These are phyloP conservation scores for Plasmodium billcollinsi DNA, from an alignment of 169 alveolate species.

Conservation along the genomic window DNA sequence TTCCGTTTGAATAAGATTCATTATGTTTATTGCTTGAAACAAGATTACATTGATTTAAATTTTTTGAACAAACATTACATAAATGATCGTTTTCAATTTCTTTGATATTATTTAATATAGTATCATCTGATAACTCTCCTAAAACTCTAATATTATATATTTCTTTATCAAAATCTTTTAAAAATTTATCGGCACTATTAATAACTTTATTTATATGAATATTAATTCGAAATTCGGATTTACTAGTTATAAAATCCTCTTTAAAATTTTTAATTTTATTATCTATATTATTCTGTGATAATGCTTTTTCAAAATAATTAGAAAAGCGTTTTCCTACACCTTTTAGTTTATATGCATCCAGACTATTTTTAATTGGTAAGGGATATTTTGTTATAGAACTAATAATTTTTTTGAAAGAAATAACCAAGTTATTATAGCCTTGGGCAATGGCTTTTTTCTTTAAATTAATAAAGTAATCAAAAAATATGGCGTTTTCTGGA, in stretches of 20 bases:
- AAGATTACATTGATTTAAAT: not conserved
- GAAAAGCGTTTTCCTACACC: constrained; percentile 83
- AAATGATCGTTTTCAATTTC: constrained; percentile 58
- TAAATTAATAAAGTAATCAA: constrained; percentile 64
- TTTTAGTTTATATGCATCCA: constrained; percentile 77
- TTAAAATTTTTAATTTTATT: not conserved
- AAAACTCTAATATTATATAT: constrained; percentile 16
- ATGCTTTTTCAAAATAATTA: constrained; percentile 58
- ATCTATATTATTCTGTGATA: constrained; percentile 10
- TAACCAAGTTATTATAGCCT: constrained; percentile 62
- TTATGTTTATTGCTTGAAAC: constrained; percentile 2
- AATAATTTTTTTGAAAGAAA: constrained; percentile 74
- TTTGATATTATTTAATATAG: constrained; percentile 36
- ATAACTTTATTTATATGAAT: constrained; percentile 68
- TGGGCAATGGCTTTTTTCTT: constrained; percentile 63
- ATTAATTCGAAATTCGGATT: constrained; percentile 1
- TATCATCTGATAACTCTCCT: constrained; percentile 47
- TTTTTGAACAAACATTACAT: constrained; percentile 5
- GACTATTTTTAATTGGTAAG: constrained; percentile 77
- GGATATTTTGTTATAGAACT: constrained; percentile 81
- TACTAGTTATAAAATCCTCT: constrained; percentile 3
- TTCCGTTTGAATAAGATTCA: constrained; percentile 4
- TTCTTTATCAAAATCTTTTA: constrained; percentile 30
- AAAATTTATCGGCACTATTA: constrained; percentile 43
- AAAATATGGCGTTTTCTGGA: constrained; percentile 57